These are phyloP conservation scores for Thozetella sp. DNA, from an alignment of 495 filamentous ascomycete species.

Conservation along the genomic window DNA sequence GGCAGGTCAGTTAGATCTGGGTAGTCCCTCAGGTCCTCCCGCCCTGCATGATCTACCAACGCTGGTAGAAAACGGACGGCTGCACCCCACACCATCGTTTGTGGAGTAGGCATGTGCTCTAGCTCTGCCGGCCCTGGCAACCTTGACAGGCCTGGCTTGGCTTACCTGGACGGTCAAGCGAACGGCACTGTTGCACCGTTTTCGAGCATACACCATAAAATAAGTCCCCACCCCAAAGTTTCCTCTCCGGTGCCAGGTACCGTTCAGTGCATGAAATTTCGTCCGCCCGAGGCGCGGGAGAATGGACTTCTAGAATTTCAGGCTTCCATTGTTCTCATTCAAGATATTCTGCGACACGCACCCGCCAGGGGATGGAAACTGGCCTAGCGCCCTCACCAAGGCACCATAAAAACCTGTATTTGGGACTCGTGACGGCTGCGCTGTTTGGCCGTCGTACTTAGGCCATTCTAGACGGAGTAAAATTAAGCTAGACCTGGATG, in stretches of 20 bases:
- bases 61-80: not conserved
- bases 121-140: no score
- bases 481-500: not conserved
- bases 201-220: no score
- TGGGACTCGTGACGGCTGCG: no score
- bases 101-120: not conserved
- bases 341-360: not conserved
- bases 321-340: not conserved
- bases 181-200: no score
- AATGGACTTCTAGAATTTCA: not conserved
- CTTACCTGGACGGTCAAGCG: no score
- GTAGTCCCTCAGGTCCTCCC: not conserved
- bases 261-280: not conserved
- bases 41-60: slow-evolving; percentile 1
- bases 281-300: not conserved
- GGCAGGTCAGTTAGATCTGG: slow-evolving; percentile 4
- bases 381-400: no score
- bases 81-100: slow-evolving; percentile 6
- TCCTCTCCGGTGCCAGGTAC: no score
- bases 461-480: not conserved
- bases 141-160: no score
- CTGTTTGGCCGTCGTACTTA: no score
- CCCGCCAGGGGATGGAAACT: no score
- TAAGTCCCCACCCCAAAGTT: no score
- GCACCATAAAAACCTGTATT: not conserved